A percentile compares a stretch with the other conserved stretches of the same genome.
Conservation (phyloP, 2,329 filamentous ascomycete genomes). For the Xylogone sp. region DNA sequence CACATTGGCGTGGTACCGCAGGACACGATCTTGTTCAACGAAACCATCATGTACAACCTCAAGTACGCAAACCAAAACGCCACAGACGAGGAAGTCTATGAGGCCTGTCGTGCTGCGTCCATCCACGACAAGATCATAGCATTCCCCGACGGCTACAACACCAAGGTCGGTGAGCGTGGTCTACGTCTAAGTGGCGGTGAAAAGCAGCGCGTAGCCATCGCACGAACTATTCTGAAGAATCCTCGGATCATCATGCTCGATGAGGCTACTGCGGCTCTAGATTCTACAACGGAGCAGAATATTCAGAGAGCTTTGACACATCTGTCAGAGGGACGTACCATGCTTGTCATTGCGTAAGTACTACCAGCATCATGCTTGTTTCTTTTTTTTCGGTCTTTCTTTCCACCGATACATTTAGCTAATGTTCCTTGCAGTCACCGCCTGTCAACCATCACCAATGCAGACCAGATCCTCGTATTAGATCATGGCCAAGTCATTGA, state of each 20-base stretch:
- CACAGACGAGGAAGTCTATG: conserved; percentile 76
- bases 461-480: conserved; percentile 82
- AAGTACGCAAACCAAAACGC: conserved; percentile 81
- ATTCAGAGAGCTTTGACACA: conserved; percentile 84
- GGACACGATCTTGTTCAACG: conserved; percentile 93
- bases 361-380: too few relatives aligned
- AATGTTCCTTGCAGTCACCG: conserved; percentile 67
- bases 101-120: conserved; percentile 79
- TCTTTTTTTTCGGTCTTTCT: too few relatives aligned
- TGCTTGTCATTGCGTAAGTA: conserved; percentile 90
- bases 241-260: conserved; percentile 90
- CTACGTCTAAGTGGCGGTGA: conserved; percentile 85
- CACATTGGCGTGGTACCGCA: conserved; percentile 96
- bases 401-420: conserved; percentile 76
- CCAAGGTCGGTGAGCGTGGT: conserved; percentile 87
- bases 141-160: conserved; percentile 84
- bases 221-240: conserved; percentile 87
- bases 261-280: conserved; percentile 86
- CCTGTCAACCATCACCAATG: conserved; percentile 85
- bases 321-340: conserved; percentile 80
- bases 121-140: conserved; percentile 90
- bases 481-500: conserved; percentile 75
- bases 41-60: conserved; percentile 91
- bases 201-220: conserved; percentile 91
- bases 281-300: conserved; percentile 89